phyloP scores from a whole-genome alignment of 2,329 filamentous ascomycete genomes.

The Ophiocordyceps robertsii region DNA sequence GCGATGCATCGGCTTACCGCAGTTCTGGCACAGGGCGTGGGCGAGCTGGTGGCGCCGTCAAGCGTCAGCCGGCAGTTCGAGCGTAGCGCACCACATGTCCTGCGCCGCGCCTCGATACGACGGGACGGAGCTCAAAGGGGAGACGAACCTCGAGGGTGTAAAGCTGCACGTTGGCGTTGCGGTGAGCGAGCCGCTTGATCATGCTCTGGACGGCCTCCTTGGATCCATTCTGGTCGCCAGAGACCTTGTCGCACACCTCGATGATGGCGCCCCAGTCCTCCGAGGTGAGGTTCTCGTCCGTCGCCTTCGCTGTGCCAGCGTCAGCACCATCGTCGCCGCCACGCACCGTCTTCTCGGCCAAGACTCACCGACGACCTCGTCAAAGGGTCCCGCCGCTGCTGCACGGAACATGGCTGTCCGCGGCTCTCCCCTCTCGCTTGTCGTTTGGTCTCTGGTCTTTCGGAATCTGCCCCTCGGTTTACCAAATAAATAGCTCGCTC shows the following conservation, averaged over 20 bases:
- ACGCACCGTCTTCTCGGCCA: neutral
- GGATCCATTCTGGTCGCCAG: conserved; percentile 41
- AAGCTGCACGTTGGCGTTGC: conserved; percentile 91
- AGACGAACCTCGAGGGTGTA: conserved; percentile 70
- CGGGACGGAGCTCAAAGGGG: too few relatives aligned
- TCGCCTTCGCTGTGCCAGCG: conserved; percentile 50
- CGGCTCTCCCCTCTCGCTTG: neutral
- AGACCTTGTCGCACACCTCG: conserved; percentile 48
- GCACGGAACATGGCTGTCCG: conserved; percentile 39
- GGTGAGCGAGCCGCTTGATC: conserved; percentile 83
- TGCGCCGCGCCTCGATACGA: too few relatives aligned
- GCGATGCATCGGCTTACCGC: conserved; percentile 72
- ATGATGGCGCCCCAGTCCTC: conserved; percentile 57
- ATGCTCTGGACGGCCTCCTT: conserved; percentile 81
- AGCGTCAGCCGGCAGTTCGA: neutral
- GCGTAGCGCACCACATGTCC: too few relatives aligned
- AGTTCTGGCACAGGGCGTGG: conserved; percentile 87
- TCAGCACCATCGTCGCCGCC: conserved; percentile 3
- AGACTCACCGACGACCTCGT: conserved; percentile 44
- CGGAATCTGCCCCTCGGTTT: neutral
- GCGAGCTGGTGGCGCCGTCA: conserved; percentile 45
- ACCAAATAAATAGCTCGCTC: too few relatives aligned
- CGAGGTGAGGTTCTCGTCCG: conserved; percentile 91
- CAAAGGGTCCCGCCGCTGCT: conserved; percentile 42
- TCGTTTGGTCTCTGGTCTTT: neutral